Evolutionary conservation across 441 rosid genomes (phyloP).

Genomic region (Erysimum cheiri): DNA sequence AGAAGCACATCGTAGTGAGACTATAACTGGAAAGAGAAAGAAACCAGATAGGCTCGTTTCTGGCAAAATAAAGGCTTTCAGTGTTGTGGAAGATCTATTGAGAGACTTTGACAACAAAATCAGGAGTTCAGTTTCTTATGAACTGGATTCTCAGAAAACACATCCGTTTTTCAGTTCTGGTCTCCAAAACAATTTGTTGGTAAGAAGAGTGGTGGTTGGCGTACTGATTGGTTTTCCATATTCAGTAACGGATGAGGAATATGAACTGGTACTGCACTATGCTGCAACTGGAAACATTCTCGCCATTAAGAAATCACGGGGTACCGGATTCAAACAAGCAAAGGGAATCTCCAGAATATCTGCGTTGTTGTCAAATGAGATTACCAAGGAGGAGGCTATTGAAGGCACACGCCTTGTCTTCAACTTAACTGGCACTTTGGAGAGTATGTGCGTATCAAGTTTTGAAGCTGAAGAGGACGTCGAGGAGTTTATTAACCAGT

Average conservation of each 20-base stretch:
- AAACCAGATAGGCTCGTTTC: slow-evolving; percentile 45
- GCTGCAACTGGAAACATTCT: slow-evolving; percentile 63
- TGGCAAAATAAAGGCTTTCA: slow-evolving; percentile 41
- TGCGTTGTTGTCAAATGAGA: slow-evolving; percentile 28
- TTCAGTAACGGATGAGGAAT: slow-evolving; percentile 56
- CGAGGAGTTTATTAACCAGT: slow-evolving; percentile 51
- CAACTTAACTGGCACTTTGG: slow-evolving; percentile 58
- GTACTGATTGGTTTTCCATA: slow-evolving; percentile 54
- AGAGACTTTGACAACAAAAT: slow-evolving; percentile 53
- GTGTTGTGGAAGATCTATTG: slow-evolving; percentile 53
- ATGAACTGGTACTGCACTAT: slow-evolving; percentile 68
- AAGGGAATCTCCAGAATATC: slow-evolving; percentile 29
- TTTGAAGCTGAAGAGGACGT: slow-evolving; percentile 59
- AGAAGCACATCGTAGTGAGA: slow-evolving; percentile 40
- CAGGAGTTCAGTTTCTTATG: slow-evolving; percentile 35
- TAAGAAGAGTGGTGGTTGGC: slow-evolving; percentile 68
- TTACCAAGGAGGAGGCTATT: slow-evolving; percentile 54
- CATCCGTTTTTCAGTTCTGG: slow-evolving; percentile 31
- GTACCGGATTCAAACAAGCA: slow-evolving; percentile 39
- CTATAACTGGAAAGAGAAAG: slow-evolving; percentile 48
- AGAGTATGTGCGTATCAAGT: slow-evolving; percentile 59
- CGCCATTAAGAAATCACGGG: slow-evolving; percentile 32
- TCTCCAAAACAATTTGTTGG: slow-evolving; percentile 46
- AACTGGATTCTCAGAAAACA: slow-evolving; percentile 36
- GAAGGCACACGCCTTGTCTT: slow-evolving; percentile 70